phyloP scores from a whole-genome alignment of 352 stramenopile species.

The Phytophthora nicotianae region DNA sequence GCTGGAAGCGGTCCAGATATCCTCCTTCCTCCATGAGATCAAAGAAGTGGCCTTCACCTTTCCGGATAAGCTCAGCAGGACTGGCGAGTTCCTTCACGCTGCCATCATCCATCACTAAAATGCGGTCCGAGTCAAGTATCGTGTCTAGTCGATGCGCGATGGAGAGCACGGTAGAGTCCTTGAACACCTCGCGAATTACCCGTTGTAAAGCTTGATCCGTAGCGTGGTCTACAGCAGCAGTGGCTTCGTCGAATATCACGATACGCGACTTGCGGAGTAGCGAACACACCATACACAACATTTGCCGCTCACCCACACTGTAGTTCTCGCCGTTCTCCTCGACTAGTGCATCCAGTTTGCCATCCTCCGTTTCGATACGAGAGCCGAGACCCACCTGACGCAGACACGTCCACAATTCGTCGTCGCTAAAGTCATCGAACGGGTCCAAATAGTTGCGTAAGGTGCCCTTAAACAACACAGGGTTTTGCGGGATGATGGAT shows the following conservation, averaged over 20 bases:
- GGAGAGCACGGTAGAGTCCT: slow-evolving; percentile 92
- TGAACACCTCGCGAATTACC: slow-evolving; percentile 88
- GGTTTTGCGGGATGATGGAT: slow-evolving; percentile 95
- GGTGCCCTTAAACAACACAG: slow-evolving; percentile 92
- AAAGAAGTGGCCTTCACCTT: slow-evolving; percentile 52
- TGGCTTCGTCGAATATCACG: slow-evolving; percentile 88
- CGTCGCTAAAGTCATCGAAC: slow-evolving; percentile 79
- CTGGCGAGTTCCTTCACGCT: slow-evolving; percentile 83
- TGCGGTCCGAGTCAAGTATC: slow-evolving; percentile 89
- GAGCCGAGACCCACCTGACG: slow-evolving; percentile 48
- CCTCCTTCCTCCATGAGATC: slow-evolving; percentile 53
- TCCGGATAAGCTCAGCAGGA: slow-evolving; percentile 57
- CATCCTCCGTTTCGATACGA: slow-evolving; percentile 56
- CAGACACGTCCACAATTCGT: slow-evolving; percentile 57
- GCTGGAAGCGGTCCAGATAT: slow-evolving; percentile 42
- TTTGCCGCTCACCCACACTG: slow-evolving; percentile 92
- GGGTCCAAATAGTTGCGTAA: slow-evolving; percentile 93
- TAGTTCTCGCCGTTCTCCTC: slow-evolving; percentile 95
- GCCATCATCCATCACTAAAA: slow-evolving; percentile 78
- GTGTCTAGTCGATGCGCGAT: slow-evolving; percentile 98
- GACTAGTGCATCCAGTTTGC: slow-evolving; percentile 77
- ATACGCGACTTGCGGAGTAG: slow-evolving; percentile 79
- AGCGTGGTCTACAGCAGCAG: slow-evolving; percentile 78
- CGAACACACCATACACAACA: slow-evolving; percentile 93
- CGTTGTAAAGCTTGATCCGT: slow-evolving; percentile 70